Evolutionary conservation across 2,329 filamentous ascomycete species (phyloP).

Genomic region (Aspergillus spinulosporus): DNA sequence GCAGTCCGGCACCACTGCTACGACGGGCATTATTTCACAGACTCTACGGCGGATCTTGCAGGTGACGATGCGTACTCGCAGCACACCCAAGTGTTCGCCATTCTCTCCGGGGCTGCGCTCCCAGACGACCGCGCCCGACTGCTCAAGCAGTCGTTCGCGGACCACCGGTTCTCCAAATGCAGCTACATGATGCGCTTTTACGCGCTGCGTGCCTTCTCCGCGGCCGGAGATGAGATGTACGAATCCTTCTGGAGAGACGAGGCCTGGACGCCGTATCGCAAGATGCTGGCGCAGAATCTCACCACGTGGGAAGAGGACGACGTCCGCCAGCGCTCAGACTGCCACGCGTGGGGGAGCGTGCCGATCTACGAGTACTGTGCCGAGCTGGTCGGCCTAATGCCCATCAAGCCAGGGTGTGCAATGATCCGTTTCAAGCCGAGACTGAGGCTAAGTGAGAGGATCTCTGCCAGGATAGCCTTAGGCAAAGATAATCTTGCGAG

Average conservation of each 20-base stretch:
- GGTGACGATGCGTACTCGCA: conserved; percentile 26
- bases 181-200: conserved; percentile 47
- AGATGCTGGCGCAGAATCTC: conserved; percentile 40
- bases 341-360: conserved; percentile 48
- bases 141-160: conserved; percentile 29
- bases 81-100: conserved; percentile 36
- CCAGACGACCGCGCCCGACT: conserved; percentile 23
- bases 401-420: conserved; percentile 17
- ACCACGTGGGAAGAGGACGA: conserved; percentile 48
- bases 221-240: conserved; percentile 36
- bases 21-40: conserved; percentile 33
- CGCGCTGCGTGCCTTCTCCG: conserved; percentile 38
- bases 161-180: conserved; percentile 35
- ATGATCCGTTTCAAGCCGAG: conserved; percentile 26
- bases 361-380: conserved; percentile 46
- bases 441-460: conserved; percentile 11
- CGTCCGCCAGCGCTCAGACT: conserved; percentile 46
- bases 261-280: conserved; percentile 40
- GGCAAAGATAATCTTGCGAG: conserved; percentile 26
- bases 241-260: conserved; percentile 31
- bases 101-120: conserved; percentile 26
- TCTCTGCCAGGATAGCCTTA: conserved; percentile 24
- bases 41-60: conserved; percentile 34
- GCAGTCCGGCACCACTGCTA: conserved; percentile 32
- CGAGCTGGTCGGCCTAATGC: conserved; percentile 34